Evolutionary conservation across 306 rosid species (phyloP).

Genomic region (Comarum palustre): DNA sequence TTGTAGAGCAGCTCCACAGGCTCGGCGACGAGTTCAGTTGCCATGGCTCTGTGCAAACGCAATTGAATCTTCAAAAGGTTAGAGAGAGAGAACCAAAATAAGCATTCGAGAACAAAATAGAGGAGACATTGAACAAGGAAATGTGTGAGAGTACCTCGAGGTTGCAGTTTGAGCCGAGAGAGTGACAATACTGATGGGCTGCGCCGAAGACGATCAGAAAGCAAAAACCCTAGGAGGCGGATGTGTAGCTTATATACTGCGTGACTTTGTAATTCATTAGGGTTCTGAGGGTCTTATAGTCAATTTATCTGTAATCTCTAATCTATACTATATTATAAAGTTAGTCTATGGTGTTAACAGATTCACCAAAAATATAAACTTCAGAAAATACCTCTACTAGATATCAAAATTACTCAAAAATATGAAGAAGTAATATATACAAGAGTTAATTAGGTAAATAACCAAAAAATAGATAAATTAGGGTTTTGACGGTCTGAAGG

Average conservation of each 20-base stretch:
- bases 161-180: background rate
- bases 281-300: background rate
- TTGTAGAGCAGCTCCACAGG: background rate
- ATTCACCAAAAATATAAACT: too few relatives aligned
- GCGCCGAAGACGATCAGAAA: background rate
- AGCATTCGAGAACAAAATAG: background rate
- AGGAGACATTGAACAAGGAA: background rate
- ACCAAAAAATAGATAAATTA: too few relatives aligned
- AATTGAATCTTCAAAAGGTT: background rate
- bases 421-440: too few relatives aligned
- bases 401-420: too few relatives aligned
- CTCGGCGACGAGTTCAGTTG: background rate
- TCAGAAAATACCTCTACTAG: too few relatives aligned
- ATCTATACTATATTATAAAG: too few relatives aligned
- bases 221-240: background rate
- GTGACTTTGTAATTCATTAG: background rate
- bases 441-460: too few relatives aligned
- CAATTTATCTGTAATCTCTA: background rate
- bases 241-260: background rate
- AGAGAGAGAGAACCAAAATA: background rate
- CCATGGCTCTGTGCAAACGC: conserved; percentile 18
- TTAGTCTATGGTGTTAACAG: too few relatives aligned
- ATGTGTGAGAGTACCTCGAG: background rate
- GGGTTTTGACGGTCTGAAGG: background rate
- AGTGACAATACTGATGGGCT: background rate